Percentiles rank a stretch among this genome's conserved stretches.
Conservation (phyloP, 1,284 basidiomycete genomes). For the Moesziomyces parantarcticus region DNA sequence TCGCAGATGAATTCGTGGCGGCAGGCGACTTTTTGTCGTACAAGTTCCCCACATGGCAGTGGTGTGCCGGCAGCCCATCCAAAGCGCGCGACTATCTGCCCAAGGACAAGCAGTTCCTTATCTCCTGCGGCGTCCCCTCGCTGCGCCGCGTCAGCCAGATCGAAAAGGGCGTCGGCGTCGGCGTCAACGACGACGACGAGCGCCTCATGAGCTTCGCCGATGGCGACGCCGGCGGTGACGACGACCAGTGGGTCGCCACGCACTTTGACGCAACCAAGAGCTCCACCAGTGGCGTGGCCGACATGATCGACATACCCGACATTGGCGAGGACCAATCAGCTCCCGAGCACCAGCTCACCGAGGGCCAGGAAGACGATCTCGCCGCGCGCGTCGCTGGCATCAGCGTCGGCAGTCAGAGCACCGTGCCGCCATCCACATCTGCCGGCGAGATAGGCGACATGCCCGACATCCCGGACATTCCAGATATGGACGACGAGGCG, state of each 20-base stretch:
- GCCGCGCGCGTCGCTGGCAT: slow-evolving; percentile 53
- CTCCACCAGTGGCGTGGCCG: slow-evolving; percentile 15
- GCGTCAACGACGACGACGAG: slow-evolving; percentile 45
- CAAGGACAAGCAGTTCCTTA: slow-evolving; percentile 92
- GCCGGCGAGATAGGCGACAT: slow-evolving; percentile 38
- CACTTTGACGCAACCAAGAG: slow-evolving; percentile 38
- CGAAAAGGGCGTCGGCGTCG: slow-evolving; percentile 35
- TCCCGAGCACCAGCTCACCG: slow-evolving; percentile 48
- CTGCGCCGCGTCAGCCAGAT: slow-evolving; percentile 62
- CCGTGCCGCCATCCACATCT: slow-evolving; percentile 9
- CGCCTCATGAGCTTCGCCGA: slow-evolving; percentile 53
- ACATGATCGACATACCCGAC: slow-evolving; percentile 63
- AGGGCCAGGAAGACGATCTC: slow-evolving; percentile 58
- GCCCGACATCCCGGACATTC: slow-evolving; percentile 57
- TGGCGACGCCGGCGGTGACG: slow-evolving; percentile 32
- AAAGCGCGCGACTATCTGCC: slow-evolving; percentile 92
- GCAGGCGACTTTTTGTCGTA: slow-evolving; percentile 66
- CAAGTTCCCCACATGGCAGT: slow-evolving; percentile 67
- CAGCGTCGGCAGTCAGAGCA: slow-evolving; percentile 12
- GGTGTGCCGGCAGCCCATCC: slow-evolving; percentile 73
- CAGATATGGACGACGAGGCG: slow-evolving; percentile 61
- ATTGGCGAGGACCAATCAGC: slow-evolving; percentile 52
- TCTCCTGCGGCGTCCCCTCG: slow-evolving; percentile 70
- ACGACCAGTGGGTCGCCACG: slow-evolving; percentile 58
- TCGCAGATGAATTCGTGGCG: slow-evolving; percentile 64